Base-by-base conservation (phyloP, 208 protist genomes). In the Phytomonas sp. region DNA sequence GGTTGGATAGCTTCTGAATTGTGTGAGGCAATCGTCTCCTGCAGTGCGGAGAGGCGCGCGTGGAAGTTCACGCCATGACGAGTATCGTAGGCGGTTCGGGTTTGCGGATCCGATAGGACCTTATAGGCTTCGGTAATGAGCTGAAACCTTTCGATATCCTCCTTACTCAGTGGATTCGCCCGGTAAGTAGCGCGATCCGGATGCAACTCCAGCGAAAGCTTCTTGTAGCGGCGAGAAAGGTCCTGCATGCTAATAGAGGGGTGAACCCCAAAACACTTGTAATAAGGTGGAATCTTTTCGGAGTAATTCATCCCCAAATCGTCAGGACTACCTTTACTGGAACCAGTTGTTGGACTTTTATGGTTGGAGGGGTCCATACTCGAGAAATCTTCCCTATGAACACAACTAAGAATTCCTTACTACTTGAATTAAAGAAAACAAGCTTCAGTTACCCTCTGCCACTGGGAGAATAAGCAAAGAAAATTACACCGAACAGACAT, bases 121-220 rank as follows among this genome's bases (percentile, higher is more conserved):
- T 59, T 64, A 71, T 96, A 96, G 11, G 90, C 90, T 68, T 79
- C 85, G 0, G 81, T 87, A 67, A 96, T 88, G 65, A 66, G 60
- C 46, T 90, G 84, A 53, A 83, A 96, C n/a, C 77, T 75, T 62
- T 79, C 79, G 33, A 82, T 76, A 60, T 77, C 66, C 26, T 31
- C 60, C 43, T 87, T 82, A 15, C 66, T 61, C 0, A 20, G 23
- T 15, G 29, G 0, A 56, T 59, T 30, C 11, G 29, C 26, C 20
- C 88, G 83, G 73, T 92, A 89, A 0, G 83, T 84, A 2, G 69
- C 87, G 7, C 90, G 85, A 53, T 95, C 90, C 0, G 87, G 90
- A 72, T 95, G 90, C 7, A 90, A 71, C 61, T 86, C 62, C 29
- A 95, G 81, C 0, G 90, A 92, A 7, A 93, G 75, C 51, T 77